Conservation (phyloP, 225 moss, liverwort and hornwort genomes). For the Sphagnum tenellum region DNA sequence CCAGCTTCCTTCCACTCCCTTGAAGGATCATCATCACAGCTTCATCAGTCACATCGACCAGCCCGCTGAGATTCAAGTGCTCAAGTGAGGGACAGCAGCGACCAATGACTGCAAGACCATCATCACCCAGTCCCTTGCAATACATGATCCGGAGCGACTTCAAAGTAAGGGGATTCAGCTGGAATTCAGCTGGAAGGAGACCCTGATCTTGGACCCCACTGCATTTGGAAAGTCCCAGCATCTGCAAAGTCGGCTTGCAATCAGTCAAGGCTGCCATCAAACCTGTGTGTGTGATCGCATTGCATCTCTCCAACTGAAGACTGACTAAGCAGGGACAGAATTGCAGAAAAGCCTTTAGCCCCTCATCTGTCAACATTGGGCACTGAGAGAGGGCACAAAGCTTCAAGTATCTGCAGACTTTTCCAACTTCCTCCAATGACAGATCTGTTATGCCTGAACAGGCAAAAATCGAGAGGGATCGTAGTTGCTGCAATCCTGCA, state of each 20-base stretch:
- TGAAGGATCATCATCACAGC: constrained; percentile 36
- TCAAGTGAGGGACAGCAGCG: constrained; percentile 55
- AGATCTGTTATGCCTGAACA: constrained; percentile 61
- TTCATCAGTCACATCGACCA: constrained; percentile 41
- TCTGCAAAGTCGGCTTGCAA: constrained; percentile 26
- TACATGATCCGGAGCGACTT: constrained; percentile 38
- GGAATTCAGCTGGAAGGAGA: constrained; percentile 12
- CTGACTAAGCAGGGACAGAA: constrained; percentile 35
- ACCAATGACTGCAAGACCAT: constrained; percentile 36
- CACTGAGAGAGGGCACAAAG: constrained; percentile 45
- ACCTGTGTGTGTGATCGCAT: constrained; percentile 50
- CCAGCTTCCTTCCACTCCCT: constrained; percentile 35
- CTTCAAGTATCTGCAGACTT: constrained; percentile 48
- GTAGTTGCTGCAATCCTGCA: constrained; percentile 42
- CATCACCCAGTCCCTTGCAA: constrained; percentile 49
- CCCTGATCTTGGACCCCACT: constrained; percentile 31
- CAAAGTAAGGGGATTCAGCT: constrained; percentile 29
- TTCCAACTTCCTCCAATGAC: constrained; percentile 35
- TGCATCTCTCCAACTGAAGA: constrained; percentile 58
- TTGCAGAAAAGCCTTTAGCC: constrained; percentile 44
- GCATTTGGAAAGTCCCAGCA: constrained; percentile 47
- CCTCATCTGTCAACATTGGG: constrained; percentile 48
- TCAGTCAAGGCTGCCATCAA: constrained; percentile 32
- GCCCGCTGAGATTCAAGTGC: constrained; percentile 48
- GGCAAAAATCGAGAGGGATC: constrained; percentile 29